Conservation (phyloP, 805 yeast species). For the Suhomyces pyralidae region DNA sequence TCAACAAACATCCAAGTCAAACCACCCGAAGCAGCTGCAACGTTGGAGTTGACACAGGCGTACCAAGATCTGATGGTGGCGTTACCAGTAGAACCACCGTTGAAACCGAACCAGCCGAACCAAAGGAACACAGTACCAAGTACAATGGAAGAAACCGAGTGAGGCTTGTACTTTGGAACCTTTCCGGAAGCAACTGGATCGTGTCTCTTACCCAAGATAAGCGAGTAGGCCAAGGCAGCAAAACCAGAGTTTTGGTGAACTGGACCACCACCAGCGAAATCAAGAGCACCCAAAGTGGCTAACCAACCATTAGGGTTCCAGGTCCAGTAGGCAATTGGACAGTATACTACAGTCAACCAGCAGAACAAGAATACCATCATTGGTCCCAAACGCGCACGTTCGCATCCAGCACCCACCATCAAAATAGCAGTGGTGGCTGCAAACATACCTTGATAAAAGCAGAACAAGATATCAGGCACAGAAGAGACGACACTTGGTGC, state of each 20-base stretch:
- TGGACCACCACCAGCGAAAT: constrained; percentile 99
- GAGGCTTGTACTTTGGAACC: constrained; percentile 90
- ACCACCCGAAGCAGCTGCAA: constrained; percentile 93
- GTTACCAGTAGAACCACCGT: constrained; percentile 97
- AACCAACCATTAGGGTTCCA: constrained; percentile 97
- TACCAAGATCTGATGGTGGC: constrained; percentile 92
- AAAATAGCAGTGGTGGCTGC: constrained; percentile 90
- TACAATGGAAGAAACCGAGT: constrained; percentile 85
- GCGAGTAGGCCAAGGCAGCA: constrained; percentile 92
- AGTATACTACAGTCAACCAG: constrained; percentile 94
- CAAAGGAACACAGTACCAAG: constrained; percentile 92
- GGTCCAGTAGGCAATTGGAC: constrained; percentile 96
- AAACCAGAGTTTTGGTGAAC: constrained; percentile 94
- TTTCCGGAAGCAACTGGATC: constrained; percentile 68
- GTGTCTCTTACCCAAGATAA: constrained; percentile 87
- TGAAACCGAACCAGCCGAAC: constrained; percentile 99
- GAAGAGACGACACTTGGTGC: constrained; percentile 64
- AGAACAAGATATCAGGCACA: constrained; percentile 88
- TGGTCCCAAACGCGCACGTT: constrained; percentile 93
- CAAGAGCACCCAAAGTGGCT: constrained; percentile 74
- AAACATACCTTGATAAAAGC: constrained; percentile 95
- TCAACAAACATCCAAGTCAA: constrained; percentile 93
- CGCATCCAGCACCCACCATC: constrained; percentile 97
- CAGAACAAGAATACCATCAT: constrained; percentile 92
- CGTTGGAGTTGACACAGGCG: constrained; percentile 87